A percentile compares a stretch with the other conserved stretches of the same genome.
Conservation (phyloP, 2,329 filamentous ascomycete genomes). For the Hypomyces rosellus region DNA sequence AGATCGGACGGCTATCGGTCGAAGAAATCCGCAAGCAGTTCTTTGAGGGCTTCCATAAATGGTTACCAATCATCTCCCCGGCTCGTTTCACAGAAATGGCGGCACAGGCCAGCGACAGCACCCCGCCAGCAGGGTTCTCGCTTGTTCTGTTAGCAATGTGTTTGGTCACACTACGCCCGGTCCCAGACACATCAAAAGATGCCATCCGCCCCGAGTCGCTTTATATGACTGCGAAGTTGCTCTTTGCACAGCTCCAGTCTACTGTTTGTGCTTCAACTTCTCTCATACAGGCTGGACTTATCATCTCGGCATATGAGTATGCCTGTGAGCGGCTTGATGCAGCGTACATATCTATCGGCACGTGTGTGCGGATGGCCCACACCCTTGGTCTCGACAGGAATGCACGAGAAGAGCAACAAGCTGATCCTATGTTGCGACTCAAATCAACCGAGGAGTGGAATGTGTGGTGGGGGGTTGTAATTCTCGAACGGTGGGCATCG, state of each 20-base stretch:
- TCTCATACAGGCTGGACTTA: not conserved
- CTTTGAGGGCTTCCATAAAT: not conserved
- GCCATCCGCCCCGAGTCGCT: not conserved
- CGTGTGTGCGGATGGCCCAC: not conserved
- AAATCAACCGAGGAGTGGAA: not conserved
- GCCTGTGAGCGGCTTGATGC: not conserved
- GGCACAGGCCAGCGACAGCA: not conserved
- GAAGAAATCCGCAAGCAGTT: not conserved
- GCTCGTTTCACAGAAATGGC: not conserved
- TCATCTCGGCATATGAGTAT: not conserved
- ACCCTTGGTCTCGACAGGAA: not conserved
- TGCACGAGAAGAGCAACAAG: not conserved
- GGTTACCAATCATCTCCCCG: not conserved
- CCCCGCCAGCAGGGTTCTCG: not conserved
- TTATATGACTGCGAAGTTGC: not conserved
- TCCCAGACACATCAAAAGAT: not conserved
- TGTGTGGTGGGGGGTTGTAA: not conserved
- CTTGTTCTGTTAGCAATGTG: not conserved
- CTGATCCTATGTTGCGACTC: not conserved
- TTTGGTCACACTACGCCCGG: not conserved
- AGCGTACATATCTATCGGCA: not conserved
- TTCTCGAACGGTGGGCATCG: not conserved
- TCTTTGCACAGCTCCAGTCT: not conserved
- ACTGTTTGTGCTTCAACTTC: not conserved
- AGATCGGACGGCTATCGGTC: not conserved